A percentile compares a stretch with the other conserved stretches of the same genome.
Conservation (phyloP, 2,329 filamentous ascomycete genomes). For the Ophiocordyceps camponoti-leonardi region DNA sequence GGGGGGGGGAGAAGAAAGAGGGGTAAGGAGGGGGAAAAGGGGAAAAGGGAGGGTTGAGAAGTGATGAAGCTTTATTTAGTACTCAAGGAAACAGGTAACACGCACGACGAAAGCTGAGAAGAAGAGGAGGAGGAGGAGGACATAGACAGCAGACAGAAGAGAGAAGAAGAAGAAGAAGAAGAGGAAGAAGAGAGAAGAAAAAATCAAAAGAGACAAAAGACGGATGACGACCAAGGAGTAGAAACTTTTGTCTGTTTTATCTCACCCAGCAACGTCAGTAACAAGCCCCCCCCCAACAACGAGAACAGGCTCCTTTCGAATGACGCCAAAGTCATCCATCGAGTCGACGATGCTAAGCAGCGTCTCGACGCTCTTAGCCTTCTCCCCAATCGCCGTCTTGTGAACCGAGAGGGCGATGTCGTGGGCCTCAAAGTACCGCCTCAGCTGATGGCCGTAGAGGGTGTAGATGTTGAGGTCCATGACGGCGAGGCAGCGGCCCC, state of each 20-base stretch:
- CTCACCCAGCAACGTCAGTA: slow-evolving; percentile 59
- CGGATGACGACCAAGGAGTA: no score
- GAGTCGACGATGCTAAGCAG: slow-evolving; percentile 53
- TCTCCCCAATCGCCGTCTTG: slow-evolving; percentile 59
- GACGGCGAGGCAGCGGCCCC: slow-evolving; percentile 48
- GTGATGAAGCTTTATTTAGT: no score
- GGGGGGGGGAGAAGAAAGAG: no score
- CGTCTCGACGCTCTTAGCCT: slow-evolving; percentile 57
- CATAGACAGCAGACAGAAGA: background rate
- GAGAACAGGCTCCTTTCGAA: slow-evolving; percentile 49
- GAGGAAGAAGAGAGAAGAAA: background rate
- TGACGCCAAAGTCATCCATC: slow-evolving; percentile 58
- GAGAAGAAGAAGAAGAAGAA: background rate
- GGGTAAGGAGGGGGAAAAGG: no score
- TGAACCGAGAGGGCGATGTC: slow-evolving; percentile 45
- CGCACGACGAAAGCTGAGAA: no score
- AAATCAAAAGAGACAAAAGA: background rate
- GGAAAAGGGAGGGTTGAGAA: no score
- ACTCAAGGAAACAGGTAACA: no score
- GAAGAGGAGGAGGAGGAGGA: no score
- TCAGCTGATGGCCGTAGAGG: slow-evolving; percentile 48
- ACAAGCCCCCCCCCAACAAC: slow-evolving; percentile 52
- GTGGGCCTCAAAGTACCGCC: slow-evolving; percentile 50
- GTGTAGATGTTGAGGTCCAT: slow-evolving; percentile 57
- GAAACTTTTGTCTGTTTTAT: no score